These are phyloP conservation scores for Aspergillus sp. DNA, from an alignment of 2,329 filamentous ascomycete species.

Conservation along the genomic window DNA sequence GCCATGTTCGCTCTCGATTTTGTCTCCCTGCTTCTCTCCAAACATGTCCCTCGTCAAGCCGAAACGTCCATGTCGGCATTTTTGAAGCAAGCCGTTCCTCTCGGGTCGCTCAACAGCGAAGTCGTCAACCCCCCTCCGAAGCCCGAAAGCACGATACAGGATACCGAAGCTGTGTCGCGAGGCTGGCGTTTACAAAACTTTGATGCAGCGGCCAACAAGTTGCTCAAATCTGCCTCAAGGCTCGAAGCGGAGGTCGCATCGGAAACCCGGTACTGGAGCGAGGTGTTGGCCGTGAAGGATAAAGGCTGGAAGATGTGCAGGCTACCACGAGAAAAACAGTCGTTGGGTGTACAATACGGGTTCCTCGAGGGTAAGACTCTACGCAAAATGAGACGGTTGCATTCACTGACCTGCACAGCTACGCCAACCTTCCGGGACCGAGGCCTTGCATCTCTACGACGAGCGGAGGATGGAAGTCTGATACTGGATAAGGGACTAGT, in stretches of 20 bases:
- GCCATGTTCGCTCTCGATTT: constrained; percentile 66
- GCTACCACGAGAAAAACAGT: constrained; percentile 62
- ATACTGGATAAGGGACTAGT: constrained; percentile 57
- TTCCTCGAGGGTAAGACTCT: constrained; percentile 60
- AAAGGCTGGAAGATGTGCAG: constrained; percentile 80
- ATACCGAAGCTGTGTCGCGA: constrained; percentile 46
- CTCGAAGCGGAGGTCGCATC: constrained; percentile 68
- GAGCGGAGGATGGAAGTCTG: constrained; percentile 65
- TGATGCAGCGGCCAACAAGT: constrained; percentile 62
- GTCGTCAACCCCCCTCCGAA: constrained; percentile 55
- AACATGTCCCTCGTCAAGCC: constrained; percentile 64
- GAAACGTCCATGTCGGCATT: constrained; percentile 60
- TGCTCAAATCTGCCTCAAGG: constrained; percentile 62
- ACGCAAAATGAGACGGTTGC: background rate
- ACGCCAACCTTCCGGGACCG: constrained; percentile 53
- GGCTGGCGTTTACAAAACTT: constrained; percentile 76
- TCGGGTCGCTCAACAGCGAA: constrained; percentile 65
- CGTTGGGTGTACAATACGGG: constrained; percentile 78
- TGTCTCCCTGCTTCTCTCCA: constrained; percentile 74
- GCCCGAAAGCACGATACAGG: constrained; percentile 47
- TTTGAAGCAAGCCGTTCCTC: constrained; percentile 62
- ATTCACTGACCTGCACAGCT: constrained; percentile 27
- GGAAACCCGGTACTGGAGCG: constrained; percentile 83
- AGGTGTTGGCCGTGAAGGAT: constrained; percentile 70
- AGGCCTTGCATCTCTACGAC: constrained; percentile 71